A percentile compares a stretch with the other conserved stretches of the same genome.
These are phyloP conservation scores for Ophiognomonia clavigignenti-juglandacearum DNA, from an alignment of 2,329 filamentous ascomycete genomes.

Conservation along the genomic window DNA sequence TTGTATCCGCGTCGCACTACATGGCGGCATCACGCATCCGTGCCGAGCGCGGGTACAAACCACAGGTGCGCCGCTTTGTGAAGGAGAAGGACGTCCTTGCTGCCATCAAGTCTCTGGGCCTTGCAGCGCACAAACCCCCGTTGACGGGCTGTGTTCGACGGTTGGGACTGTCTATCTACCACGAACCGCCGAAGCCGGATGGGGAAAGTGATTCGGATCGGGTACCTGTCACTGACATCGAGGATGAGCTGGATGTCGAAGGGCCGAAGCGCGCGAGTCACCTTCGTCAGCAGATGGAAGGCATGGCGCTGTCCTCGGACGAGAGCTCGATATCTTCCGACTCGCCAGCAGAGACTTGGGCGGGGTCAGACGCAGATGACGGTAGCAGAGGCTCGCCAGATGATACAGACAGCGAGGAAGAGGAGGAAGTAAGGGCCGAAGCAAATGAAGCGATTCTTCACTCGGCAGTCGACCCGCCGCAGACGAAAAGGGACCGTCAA, in stretches of 20 bases:
- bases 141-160: constrained; percentile 47
- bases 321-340: constrained; percentile 3
- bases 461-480: constrained; percentile 35
- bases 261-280: constrained; percentile 1
- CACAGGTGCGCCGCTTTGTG: constrained; percentile 28
- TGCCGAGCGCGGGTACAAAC: constrained; percentile 33
- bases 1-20: constrained; percentile 66
- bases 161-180: constrained; percentile 42
- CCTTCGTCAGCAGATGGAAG: background rate
- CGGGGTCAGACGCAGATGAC: background rate
- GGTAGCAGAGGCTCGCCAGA: background rate
- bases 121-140: constrained; percentile 30
- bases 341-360: background rate
- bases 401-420: constrained; percentile 1
- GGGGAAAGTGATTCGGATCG: constrained; percentile 22
- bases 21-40: constrained; percentile 66
- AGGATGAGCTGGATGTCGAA: constrained; percentile 29
- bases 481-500: constrained; percentile 28
- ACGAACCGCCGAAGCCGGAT: constrained; percentile 24
- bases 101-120: constrained; percentile 41
- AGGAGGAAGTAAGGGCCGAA: constrained; percentile 26
- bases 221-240: constrained; percentile 41
- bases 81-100: constrained; percentile 42
- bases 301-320: background rate
- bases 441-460: constrained; percentile 37